Base-by-base conservation (phyloP, 2,329 filamentous ascomycete genomes). In the Penicillium sp. region DNA sequence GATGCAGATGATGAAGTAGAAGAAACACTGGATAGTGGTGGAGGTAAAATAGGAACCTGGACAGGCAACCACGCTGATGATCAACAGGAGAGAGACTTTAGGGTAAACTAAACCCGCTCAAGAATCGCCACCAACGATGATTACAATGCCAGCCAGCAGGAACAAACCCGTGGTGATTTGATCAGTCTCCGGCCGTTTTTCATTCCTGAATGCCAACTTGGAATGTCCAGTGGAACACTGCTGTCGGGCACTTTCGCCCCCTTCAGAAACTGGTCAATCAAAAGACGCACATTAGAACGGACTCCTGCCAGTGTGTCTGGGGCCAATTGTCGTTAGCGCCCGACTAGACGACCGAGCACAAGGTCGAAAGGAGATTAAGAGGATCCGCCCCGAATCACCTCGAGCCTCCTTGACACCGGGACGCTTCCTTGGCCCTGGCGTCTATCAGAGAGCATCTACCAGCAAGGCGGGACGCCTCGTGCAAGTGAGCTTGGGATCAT, bases 181-280 rank as follows among this genome's bases (percentile, higher is more conserved):
- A 22, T 22, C 18, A 5, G 18, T 22, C 18, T 22, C 18, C 18
- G 9, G 18, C 25, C 25, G 25, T 27, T 13, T 6, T n/a, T 13
- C 9, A 36, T 30, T 26, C 20, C 34, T 25, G 4, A 31, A 25
- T 4, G 13, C 11, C 14, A 16, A 20, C 34, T 22, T 32, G 35
- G 35, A 17, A 38, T 38, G 35, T 16, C 35, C 28, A 5, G 30
- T 32, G 29, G 35, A 15, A 38, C 35, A 29, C n/a, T 30, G 35
- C 35, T 18, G 22, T 37, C 29, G 35, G 35, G 35, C 35, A 27
- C 35, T 25, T 32, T 32, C 35, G 29, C 35, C 35, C 35, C 35
- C 28, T 38, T 38, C 35, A 37, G 35, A 28, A 32, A 38, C 35
- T 29, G 18, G 23, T 32, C 20, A 38, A 31, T 37, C 35, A 38